Evolutionary conservation across 208 protist genomes (phyloP), one percentile per base, ranked within the genome.

Genomic region (Wallacemonas collosoma): DNA sequence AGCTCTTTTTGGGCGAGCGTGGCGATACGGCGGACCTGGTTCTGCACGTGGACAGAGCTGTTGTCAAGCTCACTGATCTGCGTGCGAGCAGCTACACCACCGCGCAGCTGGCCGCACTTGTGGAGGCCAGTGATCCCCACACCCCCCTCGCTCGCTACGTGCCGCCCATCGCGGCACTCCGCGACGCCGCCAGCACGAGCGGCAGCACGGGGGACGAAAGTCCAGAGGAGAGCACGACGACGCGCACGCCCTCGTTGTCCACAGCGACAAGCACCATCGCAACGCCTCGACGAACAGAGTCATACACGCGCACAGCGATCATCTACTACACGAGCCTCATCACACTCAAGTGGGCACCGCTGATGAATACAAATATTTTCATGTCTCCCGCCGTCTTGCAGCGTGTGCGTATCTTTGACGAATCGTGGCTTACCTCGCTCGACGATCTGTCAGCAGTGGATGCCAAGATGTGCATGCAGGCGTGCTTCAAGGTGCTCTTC

Each of bases 291-390:
- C 53, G 5, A 6, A 66, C 40, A 3, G 71, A 87, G 79, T 65
- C 68, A 9, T 77, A 71, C 65, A 45, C 83, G 53, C 63, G 86
- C 39, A 76, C 80, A n/a, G 90, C 86, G n/a, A 73, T 95, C 9
- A 65, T 90, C 2, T 88, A 89, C 74, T 94, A 92, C 76, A 83
- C 88, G 9, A 94, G 87, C 64, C 79, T 81, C 39, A 69, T 96
- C 35, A 68, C 93, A 45, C 84, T 93, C 70, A 75, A 78, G 61
- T 92, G 86, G 79, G 82, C 68, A 1, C 76, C 86, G 2, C 36
- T 69, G 6, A 66, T 90, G 55, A 58, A 70, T 40, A 75, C 82
- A 3, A 45, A 79, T 11, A 56, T 85, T 44, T 75, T 96, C 45
- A 50, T 61, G 47, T 68, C 81, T 26, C 54, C 62, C 2, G 58